Percentiles rank a stretch among this genome's conserved stretches.
Conservation (phyloP, 345 rosid genomes). For the Syzygium jambos region DNA sequence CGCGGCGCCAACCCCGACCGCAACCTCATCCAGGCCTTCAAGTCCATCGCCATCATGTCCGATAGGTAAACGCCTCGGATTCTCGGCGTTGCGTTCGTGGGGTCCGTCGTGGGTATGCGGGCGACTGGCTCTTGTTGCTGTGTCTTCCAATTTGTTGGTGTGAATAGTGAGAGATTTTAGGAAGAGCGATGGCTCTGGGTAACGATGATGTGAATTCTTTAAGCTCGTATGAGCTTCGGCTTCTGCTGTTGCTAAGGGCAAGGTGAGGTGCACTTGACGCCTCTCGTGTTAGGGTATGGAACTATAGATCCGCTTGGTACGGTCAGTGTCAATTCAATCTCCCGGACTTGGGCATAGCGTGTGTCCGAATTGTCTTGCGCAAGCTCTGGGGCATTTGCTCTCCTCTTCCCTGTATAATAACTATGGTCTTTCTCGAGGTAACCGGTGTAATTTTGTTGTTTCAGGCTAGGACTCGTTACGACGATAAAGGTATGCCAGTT, state of each 20-base stretch:
- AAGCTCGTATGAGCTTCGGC: not conserved
- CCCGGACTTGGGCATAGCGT: not conserved
- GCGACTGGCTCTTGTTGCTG: not conserved
- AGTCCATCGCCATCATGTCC: slow-evolving; percentile 29
- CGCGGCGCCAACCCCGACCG: slow-evolving; percentile 30
- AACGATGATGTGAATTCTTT: not conserved
- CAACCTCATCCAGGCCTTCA: slow-evolving; percentile 26
- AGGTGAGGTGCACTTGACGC: not conserved
- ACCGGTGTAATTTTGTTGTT: slow-evolving; percentile 9
- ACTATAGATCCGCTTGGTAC: not conserved
- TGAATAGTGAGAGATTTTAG: not conserved
- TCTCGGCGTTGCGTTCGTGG: not conserved
- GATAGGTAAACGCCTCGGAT: slow-evolving; percentile 15
- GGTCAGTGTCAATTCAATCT: not conserved
- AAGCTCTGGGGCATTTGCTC: not conserved
- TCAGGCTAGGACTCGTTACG: slow-evolving; percentile 45
- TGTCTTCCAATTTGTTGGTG: not conserved
- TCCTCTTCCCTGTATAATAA: not conserved
- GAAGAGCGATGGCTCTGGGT: not conserved
- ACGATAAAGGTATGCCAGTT: slow-evolving; percentile 27
- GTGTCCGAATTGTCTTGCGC: not conserved
- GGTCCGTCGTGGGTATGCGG: not conserved
- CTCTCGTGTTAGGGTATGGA: not conserved
- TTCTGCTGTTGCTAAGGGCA: not conserved
- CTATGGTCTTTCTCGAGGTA: not conserved